Evolutionary conservation across 208 protist genomes (phyloP), one percentile per base, ranked within the genome.

Genomic region (Acanthamoeba sp.): DNA sequence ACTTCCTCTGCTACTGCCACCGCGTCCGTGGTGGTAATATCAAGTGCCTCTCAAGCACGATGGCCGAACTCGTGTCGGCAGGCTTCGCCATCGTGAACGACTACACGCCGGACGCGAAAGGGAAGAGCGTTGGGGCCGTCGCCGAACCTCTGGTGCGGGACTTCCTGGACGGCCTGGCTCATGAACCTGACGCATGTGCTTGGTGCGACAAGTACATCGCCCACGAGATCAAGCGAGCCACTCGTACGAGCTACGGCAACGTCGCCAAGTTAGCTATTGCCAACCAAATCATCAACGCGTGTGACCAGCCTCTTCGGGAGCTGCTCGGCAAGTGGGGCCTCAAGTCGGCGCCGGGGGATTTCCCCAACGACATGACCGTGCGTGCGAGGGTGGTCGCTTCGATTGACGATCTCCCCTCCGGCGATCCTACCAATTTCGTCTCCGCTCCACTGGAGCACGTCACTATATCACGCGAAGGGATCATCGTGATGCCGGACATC

Each of bases 191-290:
- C 38, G 38, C 32, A 57, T 12, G n/a, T 24, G 36, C 12, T 7
- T 29, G 20, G 20, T 85, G 76, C 27, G 76, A 85, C 45, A 55
- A 52, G 45, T 85, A 29, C 76, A 85, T 85, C 45, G 76, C 45
- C 40, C 32, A 24, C 5, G 36, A 27, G 32, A 27, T 85, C 40
- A 24, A 36, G 10, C 9, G 6, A 24, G 76, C 76, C 3, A 32
- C 36, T 2, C 36, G 76, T 22, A 57, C 76, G 40, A 20, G 76
- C 34, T 52, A 57, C 45, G 76, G 76, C 76, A 29, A 85, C 76
- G 45, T 12, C 18, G 76, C 45, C 27, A 16, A 55, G 76, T 85
- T 29, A 4, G 76, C 38, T 14, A 5, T 85, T 34, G 76, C 38
- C 36, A 85, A 85, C 22, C 76, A 52, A 16, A 85, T 85, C 27